A percentile compares a stretch with the other conserved stretches of the same genome.
Conservation (phyloP, 345 rosid genomes). For the Arabidopsis thaliana region DNA sequence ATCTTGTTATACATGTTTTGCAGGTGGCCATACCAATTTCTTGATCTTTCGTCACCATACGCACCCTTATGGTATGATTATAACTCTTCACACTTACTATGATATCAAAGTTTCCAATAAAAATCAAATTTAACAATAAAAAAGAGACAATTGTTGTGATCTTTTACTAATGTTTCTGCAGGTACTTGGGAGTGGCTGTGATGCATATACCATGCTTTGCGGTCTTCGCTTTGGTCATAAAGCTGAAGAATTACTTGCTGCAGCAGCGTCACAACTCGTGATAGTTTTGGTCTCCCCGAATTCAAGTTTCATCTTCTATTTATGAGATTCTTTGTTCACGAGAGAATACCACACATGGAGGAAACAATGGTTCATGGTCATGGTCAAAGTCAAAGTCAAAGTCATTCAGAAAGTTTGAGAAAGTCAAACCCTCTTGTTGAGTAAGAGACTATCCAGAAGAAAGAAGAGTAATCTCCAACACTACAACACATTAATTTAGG, state of each 20-base stretch:
- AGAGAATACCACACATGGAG: background rate
- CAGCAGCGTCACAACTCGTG: conserved; percentile 43
- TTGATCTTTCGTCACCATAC: conserved; percentile 67
- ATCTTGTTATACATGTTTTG: conserved; percentile 18
- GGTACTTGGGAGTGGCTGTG: conserved; percentile 79
- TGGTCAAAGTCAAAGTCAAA: background rate
- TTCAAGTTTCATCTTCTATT: background rate
- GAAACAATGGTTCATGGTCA: background rate
- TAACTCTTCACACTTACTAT: background rate
- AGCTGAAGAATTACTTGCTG: conserved; percentile 62
- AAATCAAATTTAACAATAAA: background rate
- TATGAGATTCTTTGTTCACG: conserved; percentile 5
- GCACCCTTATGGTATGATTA: conserved; percentile 49
- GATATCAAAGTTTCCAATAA: background rate
- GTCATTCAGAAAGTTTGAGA: background rate
- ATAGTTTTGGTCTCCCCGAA: background rate
- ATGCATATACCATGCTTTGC: conserved; percentile 75
- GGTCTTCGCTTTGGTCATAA: conserved; percentile 62
- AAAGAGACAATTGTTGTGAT: background rate
- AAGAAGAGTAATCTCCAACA: background rate
- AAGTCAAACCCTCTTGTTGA: conserved; percentile 7
- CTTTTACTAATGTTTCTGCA: conserved; percentile 39
- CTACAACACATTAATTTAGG: background rate
- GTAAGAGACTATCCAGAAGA: conserved; percentile 9
- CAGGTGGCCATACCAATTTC: conserved; percentile 99